Base-by-base conservation (phyloP, 1,284 basidiomycete species). In the Phellopilus nigrolimitatus region DNA sequence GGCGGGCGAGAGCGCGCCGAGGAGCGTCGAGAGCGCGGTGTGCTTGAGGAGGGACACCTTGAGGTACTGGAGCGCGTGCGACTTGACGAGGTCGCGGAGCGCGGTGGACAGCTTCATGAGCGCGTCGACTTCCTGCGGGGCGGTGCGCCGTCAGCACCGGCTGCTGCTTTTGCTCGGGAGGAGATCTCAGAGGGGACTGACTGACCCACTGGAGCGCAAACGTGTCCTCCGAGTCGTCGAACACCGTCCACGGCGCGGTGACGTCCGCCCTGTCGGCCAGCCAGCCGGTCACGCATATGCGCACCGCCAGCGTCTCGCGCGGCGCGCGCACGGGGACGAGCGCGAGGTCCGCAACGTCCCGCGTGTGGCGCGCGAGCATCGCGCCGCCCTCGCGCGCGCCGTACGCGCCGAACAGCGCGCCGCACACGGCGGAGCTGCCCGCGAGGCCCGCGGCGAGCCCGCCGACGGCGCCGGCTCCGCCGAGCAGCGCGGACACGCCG, bases 211-310 rank as follows among this genome's bases (percentile, higher is more conserved):
- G 77, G 49, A 82, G 61, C 3, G 79, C 78, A 59, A 72, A 78
- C 0, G 78, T 80, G 55, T 81, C 78, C 8, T 71, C 47, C 13
- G 31, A 33, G n/a, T 57, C 74, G 19, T 62, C 69, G 56, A 78
- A 76, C 3, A 79, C 62, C 0, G 67, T 71, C 79, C 79, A 81
- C 2, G 79, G 79, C 4, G 69, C 71, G 2, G 68, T 70, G 13
- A 81, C 72, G 57, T 80, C 78, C 3, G 69, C 66, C 30, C 60
- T 62, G 6, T 66, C 61, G 5, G 65, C 60, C 38, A 81, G 60
- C 79, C 79, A 82, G 7, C 79, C 79, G 55, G 76, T 79, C 4
- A 80, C 70, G 56, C 80, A 81, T 19, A 82, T 57, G 31, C 77
- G 65, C 0, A 80, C 72, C 0, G 71, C 76, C 36, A 81, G 66